Evolutionary conservation across 83 land plant species (phyloP), one percentile per base, ranked within the genome.

Genomic region (Thuja plicata): DNA sequence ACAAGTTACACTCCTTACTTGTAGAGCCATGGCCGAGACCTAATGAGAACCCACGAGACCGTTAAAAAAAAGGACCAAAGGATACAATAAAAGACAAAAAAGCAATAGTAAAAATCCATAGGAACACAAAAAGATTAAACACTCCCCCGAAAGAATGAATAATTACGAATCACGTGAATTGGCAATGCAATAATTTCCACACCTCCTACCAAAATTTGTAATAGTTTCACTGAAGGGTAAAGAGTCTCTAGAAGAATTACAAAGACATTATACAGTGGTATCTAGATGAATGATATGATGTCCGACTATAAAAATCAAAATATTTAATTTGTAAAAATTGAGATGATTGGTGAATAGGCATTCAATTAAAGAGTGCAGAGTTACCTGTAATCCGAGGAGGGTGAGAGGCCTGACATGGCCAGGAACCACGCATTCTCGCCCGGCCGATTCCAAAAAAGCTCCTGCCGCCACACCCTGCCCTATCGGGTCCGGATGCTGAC

Each of bases 381-480:
- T 46, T n/a, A 98, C 99, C 98, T 98, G 97, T 48, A 97, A 52
- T 43, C 99, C 99, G 77, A 97, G 95, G 38, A 98, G 43, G 89
- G 88, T 93, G 32, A 97, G 84, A 40, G 99, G 98, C 54, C 88
- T 90, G 79, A 78, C 88, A 74, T 89, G 97, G 16, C 99, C 99
- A 38, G 99, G 99, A 30, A 98, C 92, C 24, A 98, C 91, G 87
- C 99, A 98, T 55, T 98, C 99, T 3, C 97, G 97, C n/a, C 99
- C 99, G 30, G 99, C 99, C 0, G 99, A 90, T 84, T 98, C 99
- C 88, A 98, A 87, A 37, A 91, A 87, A 54, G 95, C 96, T 85
- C 93, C 96, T 13, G 41, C 74, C 3, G 97, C 97, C 79, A 95
- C 89, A 30, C 96, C 97, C 24, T 89, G 89, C 10, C 97, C 94